A percentile compares a stretch with the other conserved stretches of the same genome.
These are phyloP conservation scores for Talaromyces pinophilus DNA, from an alignment of 2,329 filamentous ascomycete genomes.

Conservation along the genomic window DNA sequence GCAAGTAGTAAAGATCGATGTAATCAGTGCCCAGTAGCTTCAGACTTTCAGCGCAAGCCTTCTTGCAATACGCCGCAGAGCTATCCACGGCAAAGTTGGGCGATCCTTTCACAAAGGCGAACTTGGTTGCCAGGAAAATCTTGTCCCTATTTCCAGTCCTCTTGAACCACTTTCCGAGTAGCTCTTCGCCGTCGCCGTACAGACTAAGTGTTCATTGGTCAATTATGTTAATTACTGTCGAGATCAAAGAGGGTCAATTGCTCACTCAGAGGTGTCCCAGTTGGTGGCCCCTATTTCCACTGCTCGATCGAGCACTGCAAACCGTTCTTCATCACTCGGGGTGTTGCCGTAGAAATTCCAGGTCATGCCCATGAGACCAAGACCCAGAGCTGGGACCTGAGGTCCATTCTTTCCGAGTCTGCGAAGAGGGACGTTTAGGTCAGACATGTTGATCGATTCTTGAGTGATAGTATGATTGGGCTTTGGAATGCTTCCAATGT, in stretches of 20 bases:
- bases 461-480: not conserved
- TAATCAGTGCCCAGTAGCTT: slow-evolving; percentile 43
- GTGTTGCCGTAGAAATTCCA: slow-evolving; percentile 32
- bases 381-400: slow-evolving; percentile 9
- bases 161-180: slow-evolving; percentile 21
- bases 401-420: slow-evolving; percentile 17
- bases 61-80: slow-evolving; percentile 31
- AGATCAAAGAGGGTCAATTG: not conserved
- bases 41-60: slow-evolving; percentile 47
- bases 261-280: slow-evolving; percentile 45
- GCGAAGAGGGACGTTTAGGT: slow-evolving; percentile 5
- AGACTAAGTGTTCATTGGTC: slow-evolving; percentile 34
- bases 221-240: not conserved
- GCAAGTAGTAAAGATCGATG: slow-evolving; percentile 54
- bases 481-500: not conserved
- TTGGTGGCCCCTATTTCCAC: slow-evolving; percentile 46
- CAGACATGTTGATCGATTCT: slow-evolving; percentile 10
- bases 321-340: slow-evolving; percentile 45
- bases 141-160: slow-evolving; percentile 32
- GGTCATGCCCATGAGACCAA: slow-evolving; percentile 20
- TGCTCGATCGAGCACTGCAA: slow-evolving; percentile 50
- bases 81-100: slow-evolving; percentile 33
- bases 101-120: slow-evolving; percentile 37
- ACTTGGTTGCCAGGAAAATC: slow-evolving; percentile 58
- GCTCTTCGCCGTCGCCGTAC: slow-evolving; percentile 19